Percentiles rank a stretch among this genome's conserved stretches.
phyloP scores from a whole-genome alignment of 2,329 filamentous ascomycete species.

The Peltaster fructicola region DNA sequence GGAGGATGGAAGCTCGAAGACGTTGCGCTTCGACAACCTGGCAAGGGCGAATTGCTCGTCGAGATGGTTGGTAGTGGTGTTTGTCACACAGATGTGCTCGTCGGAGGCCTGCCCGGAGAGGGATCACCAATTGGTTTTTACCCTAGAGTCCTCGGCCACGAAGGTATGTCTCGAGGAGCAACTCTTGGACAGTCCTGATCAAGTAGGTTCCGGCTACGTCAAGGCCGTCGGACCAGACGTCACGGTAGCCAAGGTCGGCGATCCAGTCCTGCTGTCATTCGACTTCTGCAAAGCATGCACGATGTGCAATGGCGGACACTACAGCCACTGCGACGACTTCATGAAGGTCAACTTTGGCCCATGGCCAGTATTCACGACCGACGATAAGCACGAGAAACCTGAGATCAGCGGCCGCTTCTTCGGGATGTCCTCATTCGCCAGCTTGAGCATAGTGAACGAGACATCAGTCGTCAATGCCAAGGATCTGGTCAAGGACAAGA shows the following conservation, averaged over 20 bases:
- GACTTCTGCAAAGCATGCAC: slow-evolving; percentile 30
- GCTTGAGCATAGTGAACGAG: slow-evolving; percentile 22
- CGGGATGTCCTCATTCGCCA: slow-evolving; percentile 30
- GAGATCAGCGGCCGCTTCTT: slow-evolving; percentile 28
- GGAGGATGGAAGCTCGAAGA: slow-evolving; percentile 24
- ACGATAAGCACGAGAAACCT: slow-evolving; percentile 7
- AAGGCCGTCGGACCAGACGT: slow-evolving; percentile 25
- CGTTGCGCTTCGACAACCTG: slow-evolving; percentile 19
- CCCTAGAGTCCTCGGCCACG: slow-evolving; percentile 35
- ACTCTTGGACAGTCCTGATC: slow-evolving; percentile 1
- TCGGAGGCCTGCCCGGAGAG: slow-evolving; percentile 22
- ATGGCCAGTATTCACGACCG: slow-evolving; percentile 11
- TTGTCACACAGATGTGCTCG: slow-evolving; percentile 37
- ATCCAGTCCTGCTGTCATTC: slow-evolving; percentile 32
- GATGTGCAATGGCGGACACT: slow-evolving; percentile 28
- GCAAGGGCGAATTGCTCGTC: slow-evolving; percentile 33
- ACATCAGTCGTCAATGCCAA: slow-evolving; percentile 26
- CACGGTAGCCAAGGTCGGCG: slow-evolving; percentile 25
- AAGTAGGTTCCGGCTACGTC: slow-evolving; percentile 31
- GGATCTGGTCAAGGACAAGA: slow-evolving; percentile 19
- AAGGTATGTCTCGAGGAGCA: slow-evolving; percentile 21
- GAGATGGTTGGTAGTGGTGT: slow-evolving; percentile 36
- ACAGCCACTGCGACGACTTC: slow-evolving; percentile 33
- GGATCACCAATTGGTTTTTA: slow-evolving; percentile 23
- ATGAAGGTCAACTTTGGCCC: slow-evolving; percentile 27